Conservation (phyloP, 352 stramenopile species). For the Elongisporangium prolatum region DNA sequence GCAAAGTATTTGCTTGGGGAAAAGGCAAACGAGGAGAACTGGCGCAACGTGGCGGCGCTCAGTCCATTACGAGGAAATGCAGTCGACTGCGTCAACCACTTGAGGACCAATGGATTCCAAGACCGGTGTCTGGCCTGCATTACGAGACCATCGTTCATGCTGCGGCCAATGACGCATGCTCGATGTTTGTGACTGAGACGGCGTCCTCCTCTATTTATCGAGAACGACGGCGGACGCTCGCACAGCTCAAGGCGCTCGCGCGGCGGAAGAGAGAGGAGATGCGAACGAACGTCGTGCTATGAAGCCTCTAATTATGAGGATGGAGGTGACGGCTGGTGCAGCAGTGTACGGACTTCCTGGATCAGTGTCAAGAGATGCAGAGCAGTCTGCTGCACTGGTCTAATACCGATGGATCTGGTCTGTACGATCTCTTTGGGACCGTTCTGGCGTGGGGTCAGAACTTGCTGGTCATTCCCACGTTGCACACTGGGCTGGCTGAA, state of each 20-base stretch:
- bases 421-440: neutral
- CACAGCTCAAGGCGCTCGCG: conserved; percentile 32
- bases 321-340: conserved; percentile 4
- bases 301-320: neutral
- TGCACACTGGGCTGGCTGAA: conserved; percentile 3
- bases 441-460: neutral
- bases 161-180: conserved; percentile 52
- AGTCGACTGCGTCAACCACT: neutral
- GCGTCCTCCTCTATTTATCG: conserved; percentile 28
- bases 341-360: conserved; percentile 8
- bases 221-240: conserved; percentile 38
- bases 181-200: conserved; percentile 49
- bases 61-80: neutral
- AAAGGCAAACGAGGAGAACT: conserved; percentile 42
- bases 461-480: neutral
- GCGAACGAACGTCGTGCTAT: neutral
- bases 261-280: conserved; percentile 10
- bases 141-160: conserved; percentile 48
- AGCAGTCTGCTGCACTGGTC: neutral
- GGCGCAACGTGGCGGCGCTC: conserved; percentile 12
- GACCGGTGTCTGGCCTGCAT: conserved; percentile 31
- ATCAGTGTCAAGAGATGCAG: neutral
- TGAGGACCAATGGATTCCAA: conserved; percentile 38
- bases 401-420: neutral
- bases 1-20: conserved; percentile 62